Evolutionary conservation across 106 monocot genomes (phyloP), one percentile per base, ranked within the genome.

Genomic region (Cymbidium sinense): DNA sequence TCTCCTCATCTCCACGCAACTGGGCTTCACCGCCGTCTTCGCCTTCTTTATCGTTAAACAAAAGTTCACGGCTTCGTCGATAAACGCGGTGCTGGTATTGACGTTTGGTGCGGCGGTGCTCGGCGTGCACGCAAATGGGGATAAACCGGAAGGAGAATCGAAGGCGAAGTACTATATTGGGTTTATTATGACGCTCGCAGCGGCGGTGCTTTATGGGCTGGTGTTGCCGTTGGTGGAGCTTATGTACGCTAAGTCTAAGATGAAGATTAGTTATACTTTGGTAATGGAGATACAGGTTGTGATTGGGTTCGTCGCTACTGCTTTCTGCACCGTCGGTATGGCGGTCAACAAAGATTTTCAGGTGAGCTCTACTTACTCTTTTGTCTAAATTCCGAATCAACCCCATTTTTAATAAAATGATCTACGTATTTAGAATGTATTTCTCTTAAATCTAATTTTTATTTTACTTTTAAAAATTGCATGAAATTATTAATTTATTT

Each of bases 221-320:
- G 43, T 80, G 20, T 39, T 84, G 41, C 84, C 84, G 34, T 9
- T 84, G 71, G 54, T 80, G 55, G 84, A 84, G 80, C 43, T 84
- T 37, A 34, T 72, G 61, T 84, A 84, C 20, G 31, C 23, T 2
- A 84, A 79, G 70, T 64, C 73, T 18, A 65, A 72, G 51, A 27
- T 23, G 43, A 75, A 19, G 12, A 55, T 27, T 28, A 43, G 47
- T 7, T 77, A 75, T 34, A 21, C 29, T 11, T 17, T 54, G 18
- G 82, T 71, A 17, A 54, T 70, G 39, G 77, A 84, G 54, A 75
- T 76, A 36, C 78, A 84, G 75, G 2, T 85, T 18, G 78, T 85
- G 29, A 76, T 84, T 21, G 76, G 70, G 1, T 17, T 52, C 17
- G 65, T 43, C 30, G 80, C 84, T n/a, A 84, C 84, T 1, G 70